Base-by-base conservation (phyloP, 2,329 filamentous ascomycete genomes). In the Podosphaera aphanis region DNA sequence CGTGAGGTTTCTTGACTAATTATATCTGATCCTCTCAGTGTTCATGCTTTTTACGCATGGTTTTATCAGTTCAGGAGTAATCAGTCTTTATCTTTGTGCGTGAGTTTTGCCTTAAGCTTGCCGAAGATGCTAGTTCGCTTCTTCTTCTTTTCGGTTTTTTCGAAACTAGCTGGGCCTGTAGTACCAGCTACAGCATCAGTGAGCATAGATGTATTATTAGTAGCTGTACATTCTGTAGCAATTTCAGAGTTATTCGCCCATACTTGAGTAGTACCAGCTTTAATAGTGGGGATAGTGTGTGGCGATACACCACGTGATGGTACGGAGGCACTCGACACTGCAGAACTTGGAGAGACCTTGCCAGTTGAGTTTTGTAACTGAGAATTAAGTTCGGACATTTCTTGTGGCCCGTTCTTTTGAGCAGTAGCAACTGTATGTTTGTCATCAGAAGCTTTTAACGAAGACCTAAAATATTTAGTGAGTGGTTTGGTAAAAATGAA, bases 51-150 rank as follows among this genome's bases (percentile, higher is more conserved):
- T 11, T 6, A 11, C 11, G 11, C 6, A 29, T 29, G 11, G 5
- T 29, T 29, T 29, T 29, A 11, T 29, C 11, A 11, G 6, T 6
- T 29, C 25, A 29, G 5, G 11, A 29, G 19, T 42, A 27, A 43
- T 45, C 39, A 41, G 25, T 47, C 54, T 50, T 56, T 56, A 33
- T 60, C 51, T 49, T 59, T 59, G 47, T 56, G 49, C 35, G 50
- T 50, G 35, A 72, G 60, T 59, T 70, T 72, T 51, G 68, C 68
- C 63, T 71, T 71, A 47, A 73, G 51, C 55, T 63, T 66, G 27
- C 60, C 60, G 35, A 63, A 59, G 45, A 62, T 50, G 51, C 59
- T 61, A 7, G 43, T 48, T 13, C 60, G 55, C 51, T 62, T 62
- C 52, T 59, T 59, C 51, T 60, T 62, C 54, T 60, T 61, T 13